Base-by-base conservation (phyloP, 2,329 filamentous ascomycete species). In the Knoxdaviesia proteae region DNA sequence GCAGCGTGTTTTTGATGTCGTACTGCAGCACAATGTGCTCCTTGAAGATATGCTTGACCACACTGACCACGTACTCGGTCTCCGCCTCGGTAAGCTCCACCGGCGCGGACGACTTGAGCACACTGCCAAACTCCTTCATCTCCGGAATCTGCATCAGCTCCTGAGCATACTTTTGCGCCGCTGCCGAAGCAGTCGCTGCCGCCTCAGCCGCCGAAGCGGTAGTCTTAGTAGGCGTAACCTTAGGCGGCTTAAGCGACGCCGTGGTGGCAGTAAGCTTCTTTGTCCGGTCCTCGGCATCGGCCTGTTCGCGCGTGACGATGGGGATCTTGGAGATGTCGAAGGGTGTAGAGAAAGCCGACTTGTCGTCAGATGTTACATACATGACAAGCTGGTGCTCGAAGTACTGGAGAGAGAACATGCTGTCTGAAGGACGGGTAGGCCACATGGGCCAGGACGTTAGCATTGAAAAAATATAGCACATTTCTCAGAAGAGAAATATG, bases 11-110 rank as follows among this genome's bases (percentile, higher is more conserved):
- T 70, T 93, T 96, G 59, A 98, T 77, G 56, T 96, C 84, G 60
- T 90, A 98, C 56, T 98, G 90, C 43, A 98, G 65, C 34, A 98
- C 88, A 54, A 98, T 68, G 56, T 96, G 84, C 58, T 94, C 84
- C 64, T 93, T 93, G 77, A 94, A 98, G 54, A 98, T 77, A 58
- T 98, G 90, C 68, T 98, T 98, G 61, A 94, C 74, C 29, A 90
- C 78, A 34, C 73, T 77, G 47, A 98, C 90, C 41, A 94, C 86
- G 53, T 98, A 98, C 61, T 98, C 90, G 20, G 88, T 96, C 62
- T 96, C 90, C 42, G 84, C 84, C 60, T 98, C 90, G 11, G 90
- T 96, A 48, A 98, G 77, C 61, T 94, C 88, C 50, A 93, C 74
- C 41, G 81, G 64, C 31, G 74, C 62, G 46, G 84, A 93, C 38